Evolutionary conservation across 2,329 filamentous ascomycete genomes (phyloP).

Genomic region (Furcasterigmium furcatum): DNA sequence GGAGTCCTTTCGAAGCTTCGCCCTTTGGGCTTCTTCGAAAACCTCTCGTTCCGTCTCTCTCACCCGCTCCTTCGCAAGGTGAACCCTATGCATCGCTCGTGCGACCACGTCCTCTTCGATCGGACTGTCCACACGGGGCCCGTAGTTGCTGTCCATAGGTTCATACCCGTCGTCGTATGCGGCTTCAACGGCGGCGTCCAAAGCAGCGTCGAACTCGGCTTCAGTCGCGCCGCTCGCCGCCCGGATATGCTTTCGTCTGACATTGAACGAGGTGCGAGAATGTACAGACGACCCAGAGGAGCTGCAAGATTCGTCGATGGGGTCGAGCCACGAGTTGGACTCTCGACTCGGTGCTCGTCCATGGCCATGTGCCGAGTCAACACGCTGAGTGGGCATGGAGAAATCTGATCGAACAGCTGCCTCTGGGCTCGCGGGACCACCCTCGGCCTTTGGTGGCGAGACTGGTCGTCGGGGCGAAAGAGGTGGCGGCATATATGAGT

Average conservation of each 20-base stretch:
- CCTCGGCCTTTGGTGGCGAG: conserved; percentile 34
- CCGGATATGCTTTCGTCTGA: conserved; percentile 68
- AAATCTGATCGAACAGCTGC: conserved; percentile 30
- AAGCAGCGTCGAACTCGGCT: conserved; percentile 87
- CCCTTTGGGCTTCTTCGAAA: conserved; percentile 36
- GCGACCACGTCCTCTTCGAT: conserved; percentile 40
- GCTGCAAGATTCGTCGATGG: conserved; percentile 83
- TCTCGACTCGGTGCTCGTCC: conserved; percentile 66
- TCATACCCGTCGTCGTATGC: conserved; percentile 93
- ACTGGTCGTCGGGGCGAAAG: conserved; percentile 61
- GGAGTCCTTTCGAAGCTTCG: conserved; percentile 66
- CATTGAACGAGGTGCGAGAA: conserved; percentile 68
- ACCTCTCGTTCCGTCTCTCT: conserved; percentile 71
- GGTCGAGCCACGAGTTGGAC: conserved; percentile 90
- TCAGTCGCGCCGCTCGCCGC: conserved; percentile 70
- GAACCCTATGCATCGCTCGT: conserved; percentile 63
- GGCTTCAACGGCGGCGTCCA: conserved; percentile 93
- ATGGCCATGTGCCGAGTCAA: conserved; percentile 31
- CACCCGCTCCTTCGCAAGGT: conserved; percentile 73
- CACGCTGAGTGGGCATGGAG: conserved; percentile 20
- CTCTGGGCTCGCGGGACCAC: conserved; percentile 9
- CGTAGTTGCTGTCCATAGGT: conserved; percentile 47
- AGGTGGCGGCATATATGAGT: conserved; percentile 65
- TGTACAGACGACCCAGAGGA: conserved; percentile 78
- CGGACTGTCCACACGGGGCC: conserved; percentile 1